Base-by-base conservation (phyloP, 164 flowering plant genomes). In the Berberis thunbergii region DNA sequence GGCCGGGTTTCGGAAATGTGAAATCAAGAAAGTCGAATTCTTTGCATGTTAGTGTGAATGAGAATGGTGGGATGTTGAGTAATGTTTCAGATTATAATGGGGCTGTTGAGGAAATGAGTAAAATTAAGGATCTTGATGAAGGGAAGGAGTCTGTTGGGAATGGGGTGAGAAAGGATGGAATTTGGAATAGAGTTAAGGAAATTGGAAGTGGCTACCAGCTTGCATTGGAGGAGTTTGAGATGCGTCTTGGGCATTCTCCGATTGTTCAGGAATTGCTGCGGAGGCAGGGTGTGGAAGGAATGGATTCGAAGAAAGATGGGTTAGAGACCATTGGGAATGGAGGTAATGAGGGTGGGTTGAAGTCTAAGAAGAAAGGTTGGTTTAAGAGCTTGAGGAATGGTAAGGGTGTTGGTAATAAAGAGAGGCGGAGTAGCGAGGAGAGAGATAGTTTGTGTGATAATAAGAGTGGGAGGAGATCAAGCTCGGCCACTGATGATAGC, bases 231-330 rank as follows among this genome's bases (percentile, higher is more conserved):
- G 99, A 95, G 71, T 95, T 95, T 59, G 90, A 91, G 73, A 82
- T 83, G 88, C 70, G 77, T 60, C 96, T 91, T 39, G 99, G 99
- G 72, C 89, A 88, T 69, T 95, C 99, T 0, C 99, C 99, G 0
- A 87, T 91, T 59, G 97, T 95, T 64, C 97, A 87, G 57, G 99
- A 95, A 69, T 58, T 95, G 78, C 91, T 95, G 99, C 69, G 97
- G 72, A 74, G 97, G 71, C 96, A 95, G 68, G 85, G 81, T 69
- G 91, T 91, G 72, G 97, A 90, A 70, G 89, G 86, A 40, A 86
- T 67, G 13, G 62, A 70, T 41, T 63, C 81, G 67, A 77, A 73
- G 61, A 80, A 70, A 62, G 84, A 78, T 41, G 70, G 56, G 60
- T 41, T 49, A 59, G 79, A 79, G 54, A 64, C 62, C 2, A 67